Evolutionary conservation across 306 rosid species (phyloP).

Genomic region (Acmispon strigosus): DNA sequence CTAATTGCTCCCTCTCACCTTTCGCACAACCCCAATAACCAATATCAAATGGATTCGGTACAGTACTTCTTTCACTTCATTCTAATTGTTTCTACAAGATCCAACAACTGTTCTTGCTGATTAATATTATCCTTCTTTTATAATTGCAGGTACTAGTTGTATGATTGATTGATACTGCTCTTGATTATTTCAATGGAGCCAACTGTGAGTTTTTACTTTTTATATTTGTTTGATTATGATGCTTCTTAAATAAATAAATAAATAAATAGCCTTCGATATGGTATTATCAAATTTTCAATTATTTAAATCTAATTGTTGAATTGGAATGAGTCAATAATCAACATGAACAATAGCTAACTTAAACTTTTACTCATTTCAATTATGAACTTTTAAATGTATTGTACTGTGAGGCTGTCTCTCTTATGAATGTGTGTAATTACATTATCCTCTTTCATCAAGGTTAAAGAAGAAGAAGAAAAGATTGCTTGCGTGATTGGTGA

Average conservation of each 20-base stretch:
- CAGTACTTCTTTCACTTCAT: background rate
- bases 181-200: conserved; percentile 40
- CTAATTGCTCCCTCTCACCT: background rate
- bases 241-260: background rate
- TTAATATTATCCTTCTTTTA: background rate
- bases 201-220: conserved; percentile 35
- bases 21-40: too few relatives aligned
- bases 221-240: background rate
- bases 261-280: background rate
- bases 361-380: background rate
- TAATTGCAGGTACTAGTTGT: conserved; percentile 24
- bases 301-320: background rate
- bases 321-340: background rate
- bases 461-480: conserved; percentile 48
- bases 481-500: conserved; percentile 50
- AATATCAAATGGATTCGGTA: background rate
- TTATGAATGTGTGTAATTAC: background rate
- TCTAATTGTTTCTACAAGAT: background rate
- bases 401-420: background rate
- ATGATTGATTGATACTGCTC: background rate
- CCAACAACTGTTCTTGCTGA: background rate
- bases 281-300: background rate
- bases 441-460: conserved; percentile 37
- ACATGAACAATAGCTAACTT: background rate
- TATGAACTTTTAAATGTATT: background rate